phyloP scores from a whole-genome alignment of 2,329 filamentous ascomycete genomes.

The Trichoderma koningiopsis region DNA sequence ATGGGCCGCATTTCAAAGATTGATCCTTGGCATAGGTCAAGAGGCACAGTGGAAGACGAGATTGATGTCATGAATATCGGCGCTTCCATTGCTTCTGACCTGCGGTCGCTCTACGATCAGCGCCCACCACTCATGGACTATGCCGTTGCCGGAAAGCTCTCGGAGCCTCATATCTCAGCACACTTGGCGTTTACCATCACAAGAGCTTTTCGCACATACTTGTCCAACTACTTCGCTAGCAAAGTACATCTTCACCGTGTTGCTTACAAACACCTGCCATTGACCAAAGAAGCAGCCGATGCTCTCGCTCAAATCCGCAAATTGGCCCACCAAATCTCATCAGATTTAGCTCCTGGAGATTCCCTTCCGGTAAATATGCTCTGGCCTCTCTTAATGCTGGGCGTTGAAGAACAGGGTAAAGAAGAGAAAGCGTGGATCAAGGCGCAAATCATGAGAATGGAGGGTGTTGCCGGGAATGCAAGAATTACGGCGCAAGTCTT shows the following conservation, averaged over 20 bases:
- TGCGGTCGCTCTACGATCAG: slow-evolving; percentile 52
- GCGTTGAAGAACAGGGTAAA: slow-evolving; percentile 54
- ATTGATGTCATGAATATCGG: slow-evolving; percentile 60
- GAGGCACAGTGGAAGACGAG: slow-evolving; percentile 60
- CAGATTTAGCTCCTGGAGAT: slow-evolving; percentile 45
- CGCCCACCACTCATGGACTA: slow-evolving; percentile 59
- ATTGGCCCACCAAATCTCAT: slow-evolving; percentile 48
- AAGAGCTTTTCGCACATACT: slow-evolving; percentile 56
- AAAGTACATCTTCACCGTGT: slow-evolving; percentile 60
- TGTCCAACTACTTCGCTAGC: slow-evolving; percentile 59
- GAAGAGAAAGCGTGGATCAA: slow-evolving; percentile 55
- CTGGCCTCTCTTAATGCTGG: slow-evolving; percentile 60
- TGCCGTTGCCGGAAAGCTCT: slow-evolving; percentile 54
- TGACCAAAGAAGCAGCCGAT: slow-evolving; percentile 51
- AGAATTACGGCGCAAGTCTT: slow-evolving; percentile 50
- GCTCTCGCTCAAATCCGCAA: slow-evolving; percentile 53
- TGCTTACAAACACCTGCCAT: slow-evolving; percentile 56
- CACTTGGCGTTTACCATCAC: slow-evolving; percentile 54
- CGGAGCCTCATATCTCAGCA: slow-evolving; percentile 50
- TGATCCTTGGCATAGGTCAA: slow-evolving; percentile 57
- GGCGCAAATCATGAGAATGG: slow-evolving; percentile 51
- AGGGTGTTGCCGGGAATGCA: slow-evolving; percentile 48
- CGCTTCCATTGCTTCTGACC: slow-evolving; percentile 52
- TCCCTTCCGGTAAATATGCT: slow-evolving; percentile 58
- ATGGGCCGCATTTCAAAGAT: slow-evolving; percentile 60